A percentile compares a stretch with the other conserved stretches of the same genome.
These are phyloP conservation scores for Oryza punctata DNA, from an alignment of 176 grass and related monocot genomes.

Conservation along the genomic window DNA sequence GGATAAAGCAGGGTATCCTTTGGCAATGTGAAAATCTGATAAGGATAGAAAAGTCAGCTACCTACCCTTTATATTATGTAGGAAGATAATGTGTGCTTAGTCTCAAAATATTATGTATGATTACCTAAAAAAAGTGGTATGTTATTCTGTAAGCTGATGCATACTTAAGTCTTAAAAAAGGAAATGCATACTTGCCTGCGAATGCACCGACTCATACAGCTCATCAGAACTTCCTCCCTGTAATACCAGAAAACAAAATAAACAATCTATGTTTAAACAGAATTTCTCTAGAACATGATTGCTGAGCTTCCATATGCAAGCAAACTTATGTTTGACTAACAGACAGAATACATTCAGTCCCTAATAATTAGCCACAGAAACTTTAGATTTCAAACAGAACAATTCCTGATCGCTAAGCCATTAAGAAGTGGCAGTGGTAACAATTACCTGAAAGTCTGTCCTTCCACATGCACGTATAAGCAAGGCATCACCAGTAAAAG, in stretches of 20 bases:
- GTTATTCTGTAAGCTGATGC: not conserved
- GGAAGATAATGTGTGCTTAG: not conserved
- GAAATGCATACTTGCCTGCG: conserved; percentile 70
- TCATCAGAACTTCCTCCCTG: conserved; percentile 85
- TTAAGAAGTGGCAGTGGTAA: not conserved
- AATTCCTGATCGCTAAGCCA: not conserved
- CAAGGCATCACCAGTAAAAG: conserved; percentile 93
- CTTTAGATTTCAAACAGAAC: conserved; percentile 8
- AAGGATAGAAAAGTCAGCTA: conserved; percentile 13
- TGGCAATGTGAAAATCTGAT: conserved; percentile 88
- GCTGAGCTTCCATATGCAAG: not conserved
- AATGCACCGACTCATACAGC: conserved; percentile 87
- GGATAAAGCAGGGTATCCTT: conserved; percentile 90
- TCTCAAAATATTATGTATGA: conserved; percentile 16
- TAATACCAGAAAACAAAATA: conserved; percentile 22
- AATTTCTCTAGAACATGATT: conserved; percentile 9
- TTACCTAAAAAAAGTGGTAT: conserved; percentile 48
- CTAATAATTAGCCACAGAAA: not conserved
- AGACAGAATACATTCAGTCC: not conserved
- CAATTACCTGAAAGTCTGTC: conserved; percentile 94
- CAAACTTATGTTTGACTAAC: not conserved
- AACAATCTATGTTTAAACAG: not conserved
- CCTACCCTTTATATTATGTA: not conserved
- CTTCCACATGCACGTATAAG: conserved; percentile 91
- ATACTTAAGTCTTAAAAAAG: not conserved